These are phyloP conservation scores for Clathrospora elynae DNA, from an alignment of 2,329 filamentous ascomycete genomes.

Conservation along the genomic window DNA sequence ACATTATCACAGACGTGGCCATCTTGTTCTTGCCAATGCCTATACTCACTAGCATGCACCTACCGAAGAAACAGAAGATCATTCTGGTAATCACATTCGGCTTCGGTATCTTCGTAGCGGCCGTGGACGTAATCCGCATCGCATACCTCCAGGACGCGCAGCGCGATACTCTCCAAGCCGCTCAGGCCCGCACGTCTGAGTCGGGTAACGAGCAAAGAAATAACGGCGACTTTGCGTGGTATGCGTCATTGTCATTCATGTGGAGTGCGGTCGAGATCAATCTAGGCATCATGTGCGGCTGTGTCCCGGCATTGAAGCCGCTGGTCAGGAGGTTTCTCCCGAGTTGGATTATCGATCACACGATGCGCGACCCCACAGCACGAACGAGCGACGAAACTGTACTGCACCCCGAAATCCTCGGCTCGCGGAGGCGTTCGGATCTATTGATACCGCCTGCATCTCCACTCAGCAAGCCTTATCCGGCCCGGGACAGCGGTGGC, in stretches of 20 bases:
- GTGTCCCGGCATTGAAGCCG: slow-evolving; percentile 90
- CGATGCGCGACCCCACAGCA: slow-evolving; percentile 35
- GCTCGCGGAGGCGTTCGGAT: slow-evolving; percentile 28
- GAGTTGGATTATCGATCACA: slow-evolving; percentile 59
- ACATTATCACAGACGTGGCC: slow-evolving; percentile 87
- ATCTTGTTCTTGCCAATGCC: slow-evolving; percentile 88
- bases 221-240: slow-evolving; percentile 64
- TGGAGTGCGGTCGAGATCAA: slow-evolving; percentile 95
- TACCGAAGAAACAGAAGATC: slow-evolving; percentile 84
- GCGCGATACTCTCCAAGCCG: slow-evolving; percentile 52
- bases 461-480: slow-evolving; percentile 32
- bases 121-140: slow-evolving; percentile 87
- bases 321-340: slow-evolving; percentile 70
- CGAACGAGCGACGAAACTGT: slow-evolving; percentile 38
- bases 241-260: slow-evolving; percentile 84
- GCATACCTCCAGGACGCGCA: slow-evolving; percentile 83
- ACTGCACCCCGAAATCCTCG: slow-evolving; percentile 31
- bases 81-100: slow-evolving; percentile 86
- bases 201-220: slow-evolving; percentile 45
- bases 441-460: slow-evolving; percentile 30
- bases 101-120: slow-evolving; percentile 82
- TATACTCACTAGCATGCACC: slow-evolving; percentile 75
- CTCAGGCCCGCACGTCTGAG: slow-evolving; percentile 33
- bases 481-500: slow-evolving; percentile 24
- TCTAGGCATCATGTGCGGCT: slow-evolving; percentile 85